phyloP scores from a whole-genome alignment of 2,329 filamentous ascomycete species.

The Hypoxylon rubiginosum region DNA sequence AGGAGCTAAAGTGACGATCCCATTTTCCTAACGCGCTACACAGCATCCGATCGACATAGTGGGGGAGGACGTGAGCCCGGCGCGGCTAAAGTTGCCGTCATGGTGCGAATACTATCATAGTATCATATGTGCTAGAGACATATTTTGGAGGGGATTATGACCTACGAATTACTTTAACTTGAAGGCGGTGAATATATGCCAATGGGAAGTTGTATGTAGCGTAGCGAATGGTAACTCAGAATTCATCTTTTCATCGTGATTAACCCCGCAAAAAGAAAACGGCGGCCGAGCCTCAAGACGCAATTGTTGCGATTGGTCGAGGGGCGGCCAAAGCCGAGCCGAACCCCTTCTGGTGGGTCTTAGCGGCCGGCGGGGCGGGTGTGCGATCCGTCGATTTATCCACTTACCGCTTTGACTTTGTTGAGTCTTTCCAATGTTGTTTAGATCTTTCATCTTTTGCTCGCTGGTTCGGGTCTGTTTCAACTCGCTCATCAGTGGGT shows the following conservation, averaged over 20 bases:
- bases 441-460: neutral
- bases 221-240: no score
- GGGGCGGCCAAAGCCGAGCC: conserved; percentile 24
- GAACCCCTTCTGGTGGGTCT: conserved; percentile 31
- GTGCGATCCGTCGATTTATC: conserved; percentile 16
- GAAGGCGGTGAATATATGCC: no score
- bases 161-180: no score
- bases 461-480: neutral
- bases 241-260: no score
- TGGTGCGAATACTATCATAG: no score
- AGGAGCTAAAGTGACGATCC: neutral
- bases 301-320: conserved; percentile 37
- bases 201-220: no score
- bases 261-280: conserved; percentile 12
- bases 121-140: no score
- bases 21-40: neutral
- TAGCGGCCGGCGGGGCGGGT: conserved; percentile 15
- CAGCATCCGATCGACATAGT: no score
- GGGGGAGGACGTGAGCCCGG: neutral
- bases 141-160: no score
- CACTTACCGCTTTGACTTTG: conserved; percentile 18
- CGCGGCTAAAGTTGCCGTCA: neutral
- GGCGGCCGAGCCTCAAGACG: conserved; percentile 27
- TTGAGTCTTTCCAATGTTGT: no score
- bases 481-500: neutral